Evolutionary conservation across 1,284 basidiomycete genomes (phyloP).

Genomic region (Fomitopsis schrenkii): DNA sequence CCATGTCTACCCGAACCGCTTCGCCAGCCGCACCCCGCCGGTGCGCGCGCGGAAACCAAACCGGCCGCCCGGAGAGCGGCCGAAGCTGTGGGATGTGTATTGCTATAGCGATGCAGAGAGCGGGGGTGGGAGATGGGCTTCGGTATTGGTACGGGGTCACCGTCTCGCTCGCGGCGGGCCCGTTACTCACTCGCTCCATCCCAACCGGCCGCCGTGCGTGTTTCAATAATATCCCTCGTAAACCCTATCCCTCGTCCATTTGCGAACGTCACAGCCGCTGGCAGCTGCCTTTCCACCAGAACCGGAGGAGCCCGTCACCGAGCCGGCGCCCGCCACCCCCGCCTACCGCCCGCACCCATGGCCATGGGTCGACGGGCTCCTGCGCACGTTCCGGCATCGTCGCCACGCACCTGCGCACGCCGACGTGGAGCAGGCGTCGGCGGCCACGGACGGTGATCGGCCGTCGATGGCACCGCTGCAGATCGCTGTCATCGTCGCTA

Average conservation of each 20-base stretch:
- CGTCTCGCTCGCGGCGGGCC: neutral
- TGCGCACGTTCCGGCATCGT: neutral
- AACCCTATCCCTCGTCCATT: neutral
- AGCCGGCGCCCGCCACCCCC: neutral
- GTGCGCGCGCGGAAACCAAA: neutral
- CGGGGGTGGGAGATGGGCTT: neutral
- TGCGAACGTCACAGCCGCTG: neutral
- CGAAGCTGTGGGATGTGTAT: slow-evolving; percentile 12
- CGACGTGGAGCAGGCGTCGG: neutral
- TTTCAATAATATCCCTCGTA: neutral
- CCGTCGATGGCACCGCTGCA: neutral
- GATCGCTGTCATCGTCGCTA: slow-evolving; percentile 5
- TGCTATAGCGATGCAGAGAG: neutral
- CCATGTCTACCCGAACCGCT: slow-evolving; percentile 8
- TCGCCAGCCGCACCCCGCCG: neutral
- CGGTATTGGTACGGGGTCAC: neutral
- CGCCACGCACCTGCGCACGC: neutral
- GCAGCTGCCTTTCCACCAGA: neutral
- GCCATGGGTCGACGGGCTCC: neutral
- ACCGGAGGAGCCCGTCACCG: neutral
- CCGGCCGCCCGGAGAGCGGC: slow-evolving; percentile 7
- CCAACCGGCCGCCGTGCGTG: neutral
- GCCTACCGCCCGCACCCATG: neutral
- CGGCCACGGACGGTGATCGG: neutral
- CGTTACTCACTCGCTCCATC: neutral